A percentile compares a stretch with the other conserved stretches of the same genome.
Evolutionary conservation across 2,329 filamentous ascomycete species (phyloP).

Genomic region (Trichoderma sp.): DNA sequence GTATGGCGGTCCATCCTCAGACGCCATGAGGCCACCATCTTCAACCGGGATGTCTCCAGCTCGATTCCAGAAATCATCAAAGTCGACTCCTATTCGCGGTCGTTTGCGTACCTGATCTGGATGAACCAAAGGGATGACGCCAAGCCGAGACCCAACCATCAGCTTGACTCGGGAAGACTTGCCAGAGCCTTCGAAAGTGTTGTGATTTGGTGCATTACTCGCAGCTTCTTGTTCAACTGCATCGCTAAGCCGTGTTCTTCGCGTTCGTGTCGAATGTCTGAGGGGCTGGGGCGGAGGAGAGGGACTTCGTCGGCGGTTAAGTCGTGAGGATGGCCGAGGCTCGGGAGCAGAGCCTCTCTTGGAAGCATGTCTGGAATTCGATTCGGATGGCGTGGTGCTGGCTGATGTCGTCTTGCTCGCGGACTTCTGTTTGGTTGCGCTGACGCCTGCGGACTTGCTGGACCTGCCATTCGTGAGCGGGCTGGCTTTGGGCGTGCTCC

Average conservation of each 20-base stretch:
- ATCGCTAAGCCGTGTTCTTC: slow-evolving; percentile 47
- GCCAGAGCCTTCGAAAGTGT: slow-evolving; percentile 33
- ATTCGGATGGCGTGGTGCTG: slow-evolving; percentile 32
- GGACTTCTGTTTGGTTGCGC: slow-evolving; percentile 35
- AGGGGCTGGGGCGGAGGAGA: slow-evolving; percentile 46
- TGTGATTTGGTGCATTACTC: slow-evolving; percentile 28
- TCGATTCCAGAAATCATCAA: slow-evolving; percentile 60
- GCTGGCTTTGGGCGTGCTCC: slow-evolving; percentile 38
- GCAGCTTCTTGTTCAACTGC: slow-evolving; percentile 28
- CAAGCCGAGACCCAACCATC: slow-evolving; percentile 43
- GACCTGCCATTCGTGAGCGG: slow-evolving; percentile 37
- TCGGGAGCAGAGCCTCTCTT: slow-evolving; percentile 37
- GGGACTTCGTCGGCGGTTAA: slow-evolving; percentile 45
- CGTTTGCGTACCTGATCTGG: slow-evolving; percentile 59
- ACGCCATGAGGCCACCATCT: slow-evolving; percentile 57
- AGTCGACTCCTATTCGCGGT: slow-evolving; percentile 55
- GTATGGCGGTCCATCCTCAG: slow-evolving; percentile 59
- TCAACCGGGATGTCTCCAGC: slow-evolving; percentile 57
- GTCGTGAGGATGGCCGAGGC: slow-evolving; percentile 39
- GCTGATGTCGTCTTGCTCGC: slow-evolving; percentile 34
- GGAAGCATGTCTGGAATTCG: slow-evolving; percentile 38
- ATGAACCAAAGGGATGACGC: slow-evolving; percentile 59
- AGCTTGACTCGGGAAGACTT: slow-evolving; percentile 53
- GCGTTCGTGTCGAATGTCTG: slow-evolving; percentile 48
- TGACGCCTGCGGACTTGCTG: slow-evolving; percentile 34